Evolutionary conservation across 495 filamentous ascomycete species (phyloP).

Genomic region (Xylaria intraflava): DNA sequence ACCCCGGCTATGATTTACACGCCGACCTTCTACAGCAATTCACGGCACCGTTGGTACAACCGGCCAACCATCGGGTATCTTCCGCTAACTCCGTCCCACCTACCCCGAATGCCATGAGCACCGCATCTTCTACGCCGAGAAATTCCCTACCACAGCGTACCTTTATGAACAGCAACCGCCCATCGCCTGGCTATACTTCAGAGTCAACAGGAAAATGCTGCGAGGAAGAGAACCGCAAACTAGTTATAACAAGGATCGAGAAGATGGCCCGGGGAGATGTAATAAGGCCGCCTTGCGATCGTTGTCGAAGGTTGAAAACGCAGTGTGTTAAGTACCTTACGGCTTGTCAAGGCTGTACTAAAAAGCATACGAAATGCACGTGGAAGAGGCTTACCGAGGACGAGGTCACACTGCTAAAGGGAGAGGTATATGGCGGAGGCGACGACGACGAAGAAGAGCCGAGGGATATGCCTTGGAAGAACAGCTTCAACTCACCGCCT

Average conservation of each 20-base stretch:
- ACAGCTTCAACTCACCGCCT: conserved; percentile 12
- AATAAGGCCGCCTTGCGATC: conserved; percentile 73
- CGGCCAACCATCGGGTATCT: conserved; percentile 20
- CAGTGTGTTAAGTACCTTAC: conserved; percentile 80
- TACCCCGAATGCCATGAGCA: conserved; percentile 24
- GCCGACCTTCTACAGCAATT: conserved; percentile 41
- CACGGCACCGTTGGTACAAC: conserved; percentile 16
- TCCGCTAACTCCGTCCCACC: conserved; percentile 23
- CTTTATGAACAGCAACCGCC: conserved; percentile 20
- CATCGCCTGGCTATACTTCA: conserved; percentile 21
- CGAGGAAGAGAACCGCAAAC: conserved; percentile 42
- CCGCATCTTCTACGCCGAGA: conserved; percentile 23
- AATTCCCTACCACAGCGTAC: conserved; percentile 20
- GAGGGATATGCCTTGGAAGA: conserved; percentile 15
- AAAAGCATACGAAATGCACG: conserved; percentile 78
- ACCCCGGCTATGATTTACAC: conserved; percentile 32
- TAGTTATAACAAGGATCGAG: conserved; percentile 72
- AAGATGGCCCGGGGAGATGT: conserved; percentile 62
- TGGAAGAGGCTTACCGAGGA: conserved; percentile 72
- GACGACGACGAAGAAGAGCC: conserved; percentile 22
- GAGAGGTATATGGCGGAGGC: conserved; percentile 19
- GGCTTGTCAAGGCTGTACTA: conserved; percentile 79
- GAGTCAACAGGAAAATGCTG: conserved; percentile 18
- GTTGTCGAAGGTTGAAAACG: conserved; percentile 71
- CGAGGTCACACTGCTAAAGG: conserved; percentile 45